Base-by-base conservation (phyloP, 2,329 filamentous ascomycete genomes). In the Fusarium torreyae region DNA sequence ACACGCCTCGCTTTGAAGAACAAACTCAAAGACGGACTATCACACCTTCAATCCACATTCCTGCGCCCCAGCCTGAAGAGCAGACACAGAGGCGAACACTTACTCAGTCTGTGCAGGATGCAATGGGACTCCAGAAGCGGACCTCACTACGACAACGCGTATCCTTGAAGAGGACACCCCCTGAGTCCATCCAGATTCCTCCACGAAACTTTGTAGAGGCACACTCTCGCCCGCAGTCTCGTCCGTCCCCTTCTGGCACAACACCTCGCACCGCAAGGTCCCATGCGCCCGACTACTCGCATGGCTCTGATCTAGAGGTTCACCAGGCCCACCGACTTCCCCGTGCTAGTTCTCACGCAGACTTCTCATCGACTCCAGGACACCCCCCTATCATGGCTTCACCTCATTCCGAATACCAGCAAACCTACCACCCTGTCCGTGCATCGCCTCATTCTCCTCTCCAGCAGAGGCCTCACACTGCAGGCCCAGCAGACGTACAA, bases 391-490 rank as follows among this genome's bases (percentile, higher is more conserved):
- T 77, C 13, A 63, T 77, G 28, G 68, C 76, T 20, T 81, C 80
- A 1, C 79, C 80, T 10, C 74, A 71, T 17, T 80, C 78, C 20
- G 79, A 81, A 52, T 72, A 79, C 10, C 77, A 78, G 42, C 88
- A 90, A 66, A 86, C 83, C 69, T 91, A 89, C 77, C 86, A 85
- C 13, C 88, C 89, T 1, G 88, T 91, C 3, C 85, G 85, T 44
- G 88, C 88, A 15, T 89, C 85, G 44, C 88, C 88, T 5, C 86
- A 91, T 69, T 91, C 88, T 7, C 88, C 89, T 14, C 78, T 91
- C 2, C 88, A 90, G 75, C 87, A 87, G 73, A 80, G 84, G 33
- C 87, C 85, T 28, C 87, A 86, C 77, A 90, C 84, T 18, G 82
- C 87, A 3, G 84, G 82, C 31, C 67, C 70, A 3, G 63, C 57